Conservation (phyloP, 106 monocot species). For the Dioscorea alata region DNA sequence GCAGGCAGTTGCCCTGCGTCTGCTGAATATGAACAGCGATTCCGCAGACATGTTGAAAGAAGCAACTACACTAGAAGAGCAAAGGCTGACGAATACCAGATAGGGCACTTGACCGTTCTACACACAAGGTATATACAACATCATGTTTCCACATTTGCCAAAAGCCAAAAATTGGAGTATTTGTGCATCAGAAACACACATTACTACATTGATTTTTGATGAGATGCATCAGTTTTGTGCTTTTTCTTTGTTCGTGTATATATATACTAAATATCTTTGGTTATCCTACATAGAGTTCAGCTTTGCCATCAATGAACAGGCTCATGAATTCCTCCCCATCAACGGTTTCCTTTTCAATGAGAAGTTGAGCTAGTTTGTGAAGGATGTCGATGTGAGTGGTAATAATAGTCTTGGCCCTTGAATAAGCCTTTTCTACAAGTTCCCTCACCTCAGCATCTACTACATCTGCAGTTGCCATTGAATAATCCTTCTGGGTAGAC, state of each 20-base stretch:
- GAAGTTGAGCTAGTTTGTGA: slow-evolving; percentile 86
- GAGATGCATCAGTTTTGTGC: too few relatives aligned
- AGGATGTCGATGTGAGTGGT: slow-evolving; percentile 90
- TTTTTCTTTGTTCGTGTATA: too few relatives aligned
- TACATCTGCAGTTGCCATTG: slow-evolving; percentile 96
- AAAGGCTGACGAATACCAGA: slow-evolving; percentile 19
- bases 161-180: too few relatives aligned
- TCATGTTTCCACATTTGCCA: too few relatives aligned
- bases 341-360: slow-evolving; percentile 90
- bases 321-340: slow-evolving; percentile 99
- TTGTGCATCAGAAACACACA: too few relatives aligned
- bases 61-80: slow-evolving; percentile 46
- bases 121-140: too few relatives aligned
- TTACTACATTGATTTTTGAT: too few relatives aligned
- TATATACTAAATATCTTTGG: background rate
- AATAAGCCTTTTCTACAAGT: slow-evolving; percentile 85
- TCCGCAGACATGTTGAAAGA: slow-evolving; percentile 62
- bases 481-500: slow-evolving; percentile 94
- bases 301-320: slow-evolving; percentile 94
- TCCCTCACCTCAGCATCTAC: slow-evolving; percentile 96
- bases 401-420: slow-evolving; percentile 65
- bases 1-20: slow-evolving; percentile 58
- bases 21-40: slow-evolving; percentile 60
- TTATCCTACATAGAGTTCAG: slow-evolving; percentile 78
- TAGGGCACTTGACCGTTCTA: too few relatives aligned